Evolutionary conservation across 306 rosid species (phyloP), one percentile per base, ranked within the genome.

Genomic region (Malus asiatica): DNA sequence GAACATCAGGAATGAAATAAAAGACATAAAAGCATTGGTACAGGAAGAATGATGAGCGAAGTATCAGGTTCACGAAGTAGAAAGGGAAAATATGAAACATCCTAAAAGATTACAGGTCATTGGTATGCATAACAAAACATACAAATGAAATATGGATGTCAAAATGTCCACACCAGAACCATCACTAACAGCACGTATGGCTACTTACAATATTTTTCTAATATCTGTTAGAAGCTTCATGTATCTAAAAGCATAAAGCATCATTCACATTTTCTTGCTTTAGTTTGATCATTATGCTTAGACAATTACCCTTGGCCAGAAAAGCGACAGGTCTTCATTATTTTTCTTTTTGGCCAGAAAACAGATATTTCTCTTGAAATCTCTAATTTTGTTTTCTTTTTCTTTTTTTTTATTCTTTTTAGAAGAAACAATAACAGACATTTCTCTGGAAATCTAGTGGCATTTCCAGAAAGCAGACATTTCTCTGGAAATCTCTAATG

Each of bases 1-100:
- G 73, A 82, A 76, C 76, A 86, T 77, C 40, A 18, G 72, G 23
- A 74, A 75, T 67, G 66, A 66, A 58, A 65, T 74, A 70, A 68
- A 6, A 75, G 46, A 81, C 20, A 81, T 66, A 74, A 38, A 75
- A 40, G 42, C 18, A 15, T 38, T 13, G 48, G 32, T 11, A 60
- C 40, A 15, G n/a, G 57, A 40, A 60, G 52, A 73, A 25, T 60
- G 8, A 40, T 6, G 60, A 42, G n/a, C 20, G 11, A 45, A 61
- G 12, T 62, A 42, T 73, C 58, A 73, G n/a, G 20, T 14, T 44
- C 46, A 27, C 1, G 2, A 44, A 6, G 60, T 18, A 16, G 38
- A 6, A 65, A 5, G 19, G 27, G 27, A 51, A 22, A 22, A 44
- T 4, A 35, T 4, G 20, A 46, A 62, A 74, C n/a, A 8, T 25